These are phyloP conservation scores for Ettlia oleoabundans DNA, from an alignment of 139 green algal species.

Conservation along the genomic window DNA sequence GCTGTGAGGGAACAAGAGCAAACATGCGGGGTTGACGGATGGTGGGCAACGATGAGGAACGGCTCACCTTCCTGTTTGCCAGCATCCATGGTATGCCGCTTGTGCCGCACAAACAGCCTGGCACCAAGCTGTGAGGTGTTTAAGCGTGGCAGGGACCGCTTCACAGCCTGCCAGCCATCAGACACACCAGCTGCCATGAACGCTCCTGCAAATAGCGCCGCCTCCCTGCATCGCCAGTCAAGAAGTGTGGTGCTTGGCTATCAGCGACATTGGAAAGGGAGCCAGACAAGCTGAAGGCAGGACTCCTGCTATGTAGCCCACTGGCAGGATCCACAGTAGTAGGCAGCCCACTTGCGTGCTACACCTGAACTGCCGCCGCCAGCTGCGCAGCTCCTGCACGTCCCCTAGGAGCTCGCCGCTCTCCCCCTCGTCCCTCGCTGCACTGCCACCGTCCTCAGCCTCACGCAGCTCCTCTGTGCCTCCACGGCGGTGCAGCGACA, in stretches of 20 bases:
- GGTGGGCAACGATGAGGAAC: neutral
- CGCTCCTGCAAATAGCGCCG: neutral
- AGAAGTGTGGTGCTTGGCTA: neutral
- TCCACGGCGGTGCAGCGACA: too few species aligned
- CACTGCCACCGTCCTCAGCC: neutral
- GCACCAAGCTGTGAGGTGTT: neutral
- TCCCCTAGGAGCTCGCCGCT: neutral
- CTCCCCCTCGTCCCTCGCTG: neutral
- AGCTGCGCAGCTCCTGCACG: conserved; percentile 13
- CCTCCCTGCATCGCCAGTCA: neutral
- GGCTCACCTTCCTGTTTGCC: neutral
- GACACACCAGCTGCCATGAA: neutral
- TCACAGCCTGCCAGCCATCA: neutral
- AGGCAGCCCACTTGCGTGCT: neutral
- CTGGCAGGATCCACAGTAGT: neutral
- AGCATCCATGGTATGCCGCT: too few species aligned
- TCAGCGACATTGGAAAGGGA: too few species aligned
- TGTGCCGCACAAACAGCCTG: neutral
- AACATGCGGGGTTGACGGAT: neutral
- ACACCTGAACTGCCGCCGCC: conserved; percentile 16
- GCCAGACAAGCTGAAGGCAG: too few species aligned
- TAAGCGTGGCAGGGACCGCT: neutral
- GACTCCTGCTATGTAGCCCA: too few species aligned
- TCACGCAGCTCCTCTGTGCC: too few species aligned
- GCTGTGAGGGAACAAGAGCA: neutral